Evolutionary conservation across 2,329 filamentous ascomycete species (phyloP).

Genomic region (Furcasterigmium sp.): DNA sequence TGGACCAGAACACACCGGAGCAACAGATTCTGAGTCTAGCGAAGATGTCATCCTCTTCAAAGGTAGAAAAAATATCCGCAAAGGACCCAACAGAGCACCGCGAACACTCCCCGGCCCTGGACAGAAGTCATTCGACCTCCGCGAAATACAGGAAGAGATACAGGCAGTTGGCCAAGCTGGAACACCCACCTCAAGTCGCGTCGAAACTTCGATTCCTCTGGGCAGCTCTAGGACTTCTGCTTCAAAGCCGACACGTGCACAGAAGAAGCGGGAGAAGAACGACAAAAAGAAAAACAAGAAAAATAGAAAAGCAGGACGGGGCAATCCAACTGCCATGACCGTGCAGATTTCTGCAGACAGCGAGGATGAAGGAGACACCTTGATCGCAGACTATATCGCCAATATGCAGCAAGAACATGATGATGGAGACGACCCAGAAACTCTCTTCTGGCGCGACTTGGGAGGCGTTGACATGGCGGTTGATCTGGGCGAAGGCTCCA

Average conservation of each 20-base stretch:
- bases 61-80: conserved; percentile 31
- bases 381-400: conserved; percentile 65
- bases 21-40: conserved; percentile 42
- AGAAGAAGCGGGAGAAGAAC: background rate
- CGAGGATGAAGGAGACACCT: conserved; percentile 44
- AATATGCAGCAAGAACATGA: conserved; percentile 49
- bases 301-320: background rate
- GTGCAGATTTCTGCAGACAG: conserved; percentile 11
- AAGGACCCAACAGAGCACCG: conserved; percentile 4
- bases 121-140: conserved; percentile 13
- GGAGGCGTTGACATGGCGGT: conserved; percentile 10
- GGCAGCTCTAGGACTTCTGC: too few relatives aligned
- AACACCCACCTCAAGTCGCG: background rate
- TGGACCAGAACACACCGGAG: conserved; percentile 5
- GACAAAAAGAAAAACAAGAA: conserved; percentile 11
- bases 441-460: conserved; percentile 33
- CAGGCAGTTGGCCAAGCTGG: conserved; percentile 18
- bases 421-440: conserved; percentile 52
- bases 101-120: background rate
- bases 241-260: background rate
- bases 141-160: conserved; percentile 26
- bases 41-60: conserved; percentile 70
- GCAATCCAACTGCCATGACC: background rate
- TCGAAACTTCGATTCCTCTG: conserved; percentile 1
- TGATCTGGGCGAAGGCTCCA: background rate